Evolutionary conservation across 345 rosid genomes (phyloP), one percentile per base, ranked within the genome.

Genomic region (Microcos paniculata): DNA sequence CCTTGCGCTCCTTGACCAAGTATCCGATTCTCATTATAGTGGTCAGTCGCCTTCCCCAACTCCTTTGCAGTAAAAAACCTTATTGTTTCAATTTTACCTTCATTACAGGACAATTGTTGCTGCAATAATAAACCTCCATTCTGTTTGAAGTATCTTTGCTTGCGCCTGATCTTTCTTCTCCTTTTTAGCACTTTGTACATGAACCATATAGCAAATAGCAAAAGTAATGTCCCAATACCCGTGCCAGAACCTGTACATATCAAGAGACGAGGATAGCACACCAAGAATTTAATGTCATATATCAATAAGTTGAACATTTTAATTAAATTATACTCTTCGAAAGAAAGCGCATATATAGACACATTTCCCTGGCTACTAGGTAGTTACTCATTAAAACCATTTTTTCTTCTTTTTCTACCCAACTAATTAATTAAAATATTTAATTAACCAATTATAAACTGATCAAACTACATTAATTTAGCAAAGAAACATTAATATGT

Each of bases 1-100:
- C 76, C 76, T 72, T 72, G 76, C 1, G 66, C 76, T 0, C 55
- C 76, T 42, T 58, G 55, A 23, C 66, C 76, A 24, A 72, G 18
- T 13, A 72, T 58, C 57, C 76, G 30, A 18, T 72, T 57, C 53
- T 35, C 16, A 16, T 72, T 57, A 18, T 21, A 72, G 7, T 72
- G 7, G 40, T 72, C 76, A 6, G 76, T 72, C 5, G 76, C 76
- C 65, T 42, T 56, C 26, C 40, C 64, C 35, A 72, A 72, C 48
- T 73, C 76, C 42, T 73, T 73, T 58, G 76, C 59, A 46, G 28
- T 0, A 24, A 59, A 73, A 8, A 73, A 58, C 52, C 23, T 73
- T 13, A 62, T 26, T 28, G 18, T 45, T 15, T 73, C 76, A 15
- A 59, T 19, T 45, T 57, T 42, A 7, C 55, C 48, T 59, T 73